phyloP scores from a whole-genome alignment of 2,329 filamentous ascomycete species.

The Hypoxylon sp. region DNA sequence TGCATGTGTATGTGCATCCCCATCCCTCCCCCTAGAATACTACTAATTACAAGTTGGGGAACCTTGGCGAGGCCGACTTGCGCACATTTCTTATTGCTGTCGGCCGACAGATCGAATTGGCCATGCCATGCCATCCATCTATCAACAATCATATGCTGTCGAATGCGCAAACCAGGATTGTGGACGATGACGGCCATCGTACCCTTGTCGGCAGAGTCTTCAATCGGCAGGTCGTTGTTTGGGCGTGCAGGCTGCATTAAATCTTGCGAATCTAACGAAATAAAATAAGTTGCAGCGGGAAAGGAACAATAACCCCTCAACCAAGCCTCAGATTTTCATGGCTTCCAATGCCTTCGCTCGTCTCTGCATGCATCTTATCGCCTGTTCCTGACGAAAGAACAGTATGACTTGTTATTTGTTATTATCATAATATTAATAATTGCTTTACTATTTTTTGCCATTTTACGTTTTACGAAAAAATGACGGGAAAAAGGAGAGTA shows the following conservation, averaged over 20 bases:
- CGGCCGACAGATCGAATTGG: conserved; percentile 27
- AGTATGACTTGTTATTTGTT: neutral
- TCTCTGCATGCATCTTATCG: conserved; percentile 27
- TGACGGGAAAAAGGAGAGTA: neutral
- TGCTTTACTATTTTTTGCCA: neutral
- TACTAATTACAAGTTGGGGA: conserved; percentile 22
- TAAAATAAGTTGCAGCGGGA: conserved; percentile 25
- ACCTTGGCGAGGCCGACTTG: conserved; percentile 27
- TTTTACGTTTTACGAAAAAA: neutral
- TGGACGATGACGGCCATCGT: conserved; percentile 26
- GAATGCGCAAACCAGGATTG: conserved; percentile 37
- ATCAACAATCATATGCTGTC: conserved; percentile 19
- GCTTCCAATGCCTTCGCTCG: conserved; percentile 29
- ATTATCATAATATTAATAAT: too few species aligned
- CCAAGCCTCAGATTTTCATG: conserved; percentile 32
- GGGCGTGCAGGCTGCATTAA: conserved; percentile 29
- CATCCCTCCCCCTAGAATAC: conserved; percentile 16
- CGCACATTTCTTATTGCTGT: conserved; percentile 25
- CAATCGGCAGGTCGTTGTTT: conserved; percentile 39
- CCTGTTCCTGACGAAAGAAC: conserved; percentile 24
- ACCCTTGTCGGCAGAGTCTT: conserved; percentile 35
- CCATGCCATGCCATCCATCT: too few species aligned
- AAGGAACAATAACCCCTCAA: conserved; percentile 37
- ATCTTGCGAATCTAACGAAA: conserved; percentile 35
- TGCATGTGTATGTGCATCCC: neutral